Conservation (phyloP, 495 filamentous ascomycete species). For the Apodospora peruviana region DNA sequence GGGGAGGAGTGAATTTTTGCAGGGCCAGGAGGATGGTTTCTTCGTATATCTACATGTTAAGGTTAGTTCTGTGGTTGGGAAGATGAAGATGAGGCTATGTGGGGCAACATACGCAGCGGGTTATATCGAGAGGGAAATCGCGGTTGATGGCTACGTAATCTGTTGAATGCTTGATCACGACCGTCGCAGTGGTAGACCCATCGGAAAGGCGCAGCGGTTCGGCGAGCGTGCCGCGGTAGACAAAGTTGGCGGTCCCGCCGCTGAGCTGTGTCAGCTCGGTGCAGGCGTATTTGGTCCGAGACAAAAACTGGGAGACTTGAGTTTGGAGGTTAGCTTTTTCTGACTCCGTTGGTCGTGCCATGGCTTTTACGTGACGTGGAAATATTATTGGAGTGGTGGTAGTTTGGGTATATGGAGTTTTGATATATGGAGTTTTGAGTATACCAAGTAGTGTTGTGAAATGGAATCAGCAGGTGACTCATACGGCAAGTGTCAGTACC, state of each 20-base stretch:
- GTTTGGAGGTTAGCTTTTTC: no score
- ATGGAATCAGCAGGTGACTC: no score
- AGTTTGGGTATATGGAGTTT: no score
- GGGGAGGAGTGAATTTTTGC: not conserved
- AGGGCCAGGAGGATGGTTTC: slow-evolving; percentile 9
- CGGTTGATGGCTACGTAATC: slow-evolving; percentile 35
- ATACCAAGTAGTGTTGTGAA: no score
- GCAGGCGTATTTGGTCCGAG: slow-evolving; percentile 40
- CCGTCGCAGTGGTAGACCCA: not conserved
- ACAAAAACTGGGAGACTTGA: no score
- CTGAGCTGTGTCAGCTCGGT: slow-evolving; percentile 36
- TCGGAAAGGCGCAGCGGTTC: slow-evolving; percentile 12
- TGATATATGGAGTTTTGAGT: no score
- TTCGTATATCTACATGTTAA: slow-evolving; percentile 16
- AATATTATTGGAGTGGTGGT: no score
- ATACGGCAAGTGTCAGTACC: no score
- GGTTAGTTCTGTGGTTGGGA: no score
- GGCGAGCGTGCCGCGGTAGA: slow-evolving; percentile 40
- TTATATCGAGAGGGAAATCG: slow-evolving; percentile 36
- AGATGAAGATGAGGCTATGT: not conserved
- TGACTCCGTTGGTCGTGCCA: no score
- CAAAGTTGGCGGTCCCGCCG: slow-evolving; percentile 50
- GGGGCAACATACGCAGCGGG: slow-evolving; percentile 38
- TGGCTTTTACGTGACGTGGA: no score
- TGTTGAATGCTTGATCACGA: slow-evolving; percentile 48